Conservation (phyloP, 2,329 filamentous ascomycete species). For the Fusarium praegraminearum region DNA sequence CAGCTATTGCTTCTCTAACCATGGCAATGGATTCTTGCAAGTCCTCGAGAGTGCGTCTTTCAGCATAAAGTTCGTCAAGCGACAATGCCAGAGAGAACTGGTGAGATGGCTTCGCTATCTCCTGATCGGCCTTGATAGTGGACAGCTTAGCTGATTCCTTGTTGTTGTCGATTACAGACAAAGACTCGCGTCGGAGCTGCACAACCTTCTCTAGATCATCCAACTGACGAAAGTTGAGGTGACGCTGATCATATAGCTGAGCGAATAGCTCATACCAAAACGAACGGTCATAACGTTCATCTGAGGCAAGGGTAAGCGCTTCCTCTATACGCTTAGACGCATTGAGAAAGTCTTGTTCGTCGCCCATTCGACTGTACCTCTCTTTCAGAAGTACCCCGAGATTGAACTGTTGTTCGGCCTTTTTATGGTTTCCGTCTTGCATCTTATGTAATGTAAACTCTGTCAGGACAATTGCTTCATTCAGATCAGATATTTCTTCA, state of each 20-base stretch:
- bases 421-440: accelerated
- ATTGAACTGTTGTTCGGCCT: background rate
- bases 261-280: background rate
- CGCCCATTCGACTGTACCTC: background rate
- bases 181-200: background rate
- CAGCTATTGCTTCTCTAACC: background rate
- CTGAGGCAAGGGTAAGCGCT: background rate
- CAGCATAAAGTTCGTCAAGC: background rate
- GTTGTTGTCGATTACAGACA: background rate
- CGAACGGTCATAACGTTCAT: background rate
- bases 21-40: background rate
- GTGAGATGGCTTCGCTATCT: background rate
- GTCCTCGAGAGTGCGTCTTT: accelerated
- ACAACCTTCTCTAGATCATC: background rate
- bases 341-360: background rate
- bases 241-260: background rate
- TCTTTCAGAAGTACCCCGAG: background rate
- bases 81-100: background rate
- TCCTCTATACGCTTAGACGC: background rate
- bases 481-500: accelerated
- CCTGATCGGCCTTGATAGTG: background rate
- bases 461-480: background rate
- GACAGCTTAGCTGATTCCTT: accelerated
- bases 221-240: background rate
- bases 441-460: background rate